Conservation (phyloP, 345 rosid genomes). For the Clausena lansium region DNA sequence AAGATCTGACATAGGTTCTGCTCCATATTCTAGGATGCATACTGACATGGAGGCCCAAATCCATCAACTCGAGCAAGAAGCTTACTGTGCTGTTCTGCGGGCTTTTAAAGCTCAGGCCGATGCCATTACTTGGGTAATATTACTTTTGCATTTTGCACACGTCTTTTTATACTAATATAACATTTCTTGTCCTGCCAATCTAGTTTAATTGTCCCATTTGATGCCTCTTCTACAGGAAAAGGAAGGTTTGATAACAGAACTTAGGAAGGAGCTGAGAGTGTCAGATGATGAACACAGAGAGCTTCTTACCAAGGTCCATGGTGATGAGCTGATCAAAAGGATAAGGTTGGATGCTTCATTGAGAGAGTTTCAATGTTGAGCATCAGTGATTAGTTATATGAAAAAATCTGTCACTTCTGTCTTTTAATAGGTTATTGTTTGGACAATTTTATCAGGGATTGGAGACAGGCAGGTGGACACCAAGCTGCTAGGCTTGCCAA, state of each 20-base stretch:
- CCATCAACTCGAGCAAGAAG: constrained; percentile 94
- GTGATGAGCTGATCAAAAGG: constrained; percentile 72
- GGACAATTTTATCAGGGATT: constrained; percentile 55
- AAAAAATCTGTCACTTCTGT: constrained; percentile 1
- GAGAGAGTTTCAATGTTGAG: constrained; percentile 8
- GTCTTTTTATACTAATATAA: not conserved
- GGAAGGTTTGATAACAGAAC: constrained; percentile 89
- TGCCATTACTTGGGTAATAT: constrained; percentile 91
- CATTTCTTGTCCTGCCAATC: not conserved
- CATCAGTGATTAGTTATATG: constrained; percentile 5
- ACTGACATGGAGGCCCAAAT: constrained; percentile 83
- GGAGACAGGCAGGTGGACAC: constrained; percentile 80
- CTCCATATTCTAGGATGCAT: constrained; percentile 33
- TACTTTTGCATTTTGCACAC: constrained; percentile 11
- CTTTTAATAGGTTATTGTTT: constrained; percentile 9
- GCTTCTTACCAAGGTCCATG: constrained; percentile 73
- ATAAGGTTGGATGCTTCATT: constrained; percentile 60
- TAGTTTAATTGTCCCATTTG: not conserved
- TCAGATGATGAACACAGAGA: constrained; percentile 98
- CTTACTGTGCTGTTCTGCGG: constrained; percentile 85
- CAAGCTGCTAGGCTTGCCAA: constrained; percentile 54
- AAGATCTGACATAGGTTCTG: constrained; percentile 39
- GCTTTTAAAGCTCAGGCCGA: constrained; percentile 99
- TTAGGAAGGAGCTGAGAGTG: constrained; percentile 89
- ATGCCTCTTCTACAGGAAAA: constrained; percentile 59